These are phyloP conservation scores for Cruciata laevipes DNA, from an alignment of 257 asterid genomes.

Conservation along the genomic window DNA sequence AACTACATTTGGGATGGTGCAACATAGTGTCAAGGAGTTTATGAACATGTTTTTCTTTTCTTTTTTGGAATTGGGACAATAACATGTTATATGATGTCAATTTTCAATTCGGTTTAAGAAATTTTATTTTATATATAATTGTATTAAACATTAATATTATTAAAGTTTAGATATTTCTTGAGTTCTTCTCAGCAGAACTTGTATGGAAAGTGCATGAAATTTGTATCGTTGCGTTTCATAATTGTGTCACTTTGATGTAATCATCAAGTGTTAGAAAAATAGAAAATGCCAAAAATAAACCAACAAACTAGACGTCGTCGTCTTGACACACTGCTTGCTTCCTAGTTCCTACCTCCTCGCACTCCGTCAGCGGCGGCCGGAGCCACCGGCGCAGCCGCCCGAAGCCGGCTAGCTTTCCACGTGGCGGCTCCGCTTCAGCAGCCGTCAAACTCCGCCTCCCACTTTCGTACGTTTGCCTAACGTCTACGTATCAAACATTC, in stretches of 20 bases:
- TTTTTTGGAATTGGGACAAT: too few relatives aligned
- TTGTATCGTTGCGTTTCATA: background rate
- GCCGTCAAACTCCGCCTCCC: background rate
- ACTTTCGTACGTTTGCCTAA: too few relatives aligned
- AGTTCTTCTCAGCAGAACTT: background rate
- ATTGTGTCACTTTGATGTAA: background rate
- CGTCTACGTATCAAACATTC: conserved; percentile 5
- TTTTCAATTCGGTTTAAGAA: too few relatives aligned
- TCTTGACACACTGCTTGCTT: background rate
- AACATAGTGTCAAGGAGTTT: too few relatives aligned
- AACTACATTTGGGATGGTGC: too few relatives aligned
- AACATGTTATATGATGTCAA: too few relatives aligned
- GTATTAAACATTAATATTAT: too few relatives aligned
- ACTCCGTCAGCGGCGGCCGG: background rate
- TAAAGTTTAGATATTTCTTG: background rate
- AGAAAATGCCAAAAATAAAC: background rate
- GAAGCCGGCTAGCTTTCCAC: conserved; percentile 6
- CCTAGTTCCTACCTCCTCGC: background rate
- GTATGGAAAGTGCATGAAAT: background rate
- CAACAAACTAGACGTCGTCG: background rate
- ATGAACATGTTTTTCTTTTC: too few relatives aligned
- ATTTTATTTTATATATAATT: too few relatives aligned
- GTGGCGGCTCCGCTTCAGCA: conserved; percentile 19
- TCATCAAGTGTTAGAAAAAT: background rate
- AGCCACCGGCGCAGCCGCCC: conserved; percentile 15